A percentile compares a stretch with the other conserved stretches of the same genome.
Evolutionary conservation across 2,329 filamentous ascomycete genomes (phyloP).

Genomic region (Arthrinium puccinioides): DNA sequence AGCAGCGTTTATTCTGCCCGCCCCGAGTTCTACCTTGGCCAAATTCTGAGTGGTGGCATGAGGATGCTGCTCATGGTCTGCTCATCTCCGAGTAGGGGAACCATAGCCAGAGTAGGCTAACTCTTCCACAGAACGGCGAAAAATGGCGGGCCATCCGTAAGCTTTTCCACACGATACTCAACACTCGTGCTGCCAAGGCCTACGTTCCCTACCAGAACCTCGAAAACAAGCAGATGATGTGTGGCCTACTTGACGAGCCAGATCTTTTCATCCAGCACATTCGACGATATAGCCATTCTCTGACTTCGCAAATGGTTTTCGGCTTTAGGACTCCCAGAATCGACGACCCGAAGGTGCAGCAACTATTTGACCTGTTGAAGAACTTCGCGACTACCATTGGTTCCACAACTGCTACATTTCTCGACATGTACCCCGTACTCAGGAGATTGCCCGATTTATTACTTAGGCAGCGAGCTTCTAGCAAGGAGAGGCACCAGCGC

Average conservation of each 20-base stretch:
- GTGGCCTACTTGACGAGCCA: constrained; percentile 36
- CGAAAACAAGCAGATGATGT: constrained; percentile 47
- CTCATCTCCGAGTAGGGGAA: no score
- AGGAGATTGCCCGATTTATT: constrained; percentile 34
- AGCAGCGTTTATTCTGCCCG: constrained; percentile 42
- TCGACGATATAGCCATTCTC: constrained; percentile 37
- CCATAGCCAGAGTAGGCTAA: neutral
- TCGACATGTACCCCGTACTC: constrained; percentile 39
- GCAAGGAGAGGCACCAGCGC: constrained; percentile 31
- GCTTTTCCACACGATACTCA: constrained; percentile 37
- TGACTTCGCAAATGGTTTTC: constrained; percentile 42
- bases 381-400: constrained; percentile 17
- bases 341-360: constrained; percentile 32
- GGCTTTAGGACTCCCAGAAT: constrained; percentile 30
- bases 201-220: constrained; percentile 50
- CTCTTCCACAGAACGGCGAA: constrained; percentile 15
- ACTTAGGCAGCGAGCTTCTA: constrained; percentile 28
- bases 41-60: constrained; percentile 14
- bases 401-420: constrained; percentile 27
- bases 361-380: constrained; percentile 31
- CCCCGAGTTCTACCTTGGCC: constrained; percentile 33
- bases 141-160: constrained; percentile 27
- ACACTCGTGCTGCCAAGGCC: constrained; percentile 33
- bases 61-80: constrained; percentile 13
- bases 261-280: constrained; percentile 34